Evolutionary conservation across 2,329 filamentous ascomycete genomes (phyloP).

Genomic region (Cladosporium sp.): DNA sequence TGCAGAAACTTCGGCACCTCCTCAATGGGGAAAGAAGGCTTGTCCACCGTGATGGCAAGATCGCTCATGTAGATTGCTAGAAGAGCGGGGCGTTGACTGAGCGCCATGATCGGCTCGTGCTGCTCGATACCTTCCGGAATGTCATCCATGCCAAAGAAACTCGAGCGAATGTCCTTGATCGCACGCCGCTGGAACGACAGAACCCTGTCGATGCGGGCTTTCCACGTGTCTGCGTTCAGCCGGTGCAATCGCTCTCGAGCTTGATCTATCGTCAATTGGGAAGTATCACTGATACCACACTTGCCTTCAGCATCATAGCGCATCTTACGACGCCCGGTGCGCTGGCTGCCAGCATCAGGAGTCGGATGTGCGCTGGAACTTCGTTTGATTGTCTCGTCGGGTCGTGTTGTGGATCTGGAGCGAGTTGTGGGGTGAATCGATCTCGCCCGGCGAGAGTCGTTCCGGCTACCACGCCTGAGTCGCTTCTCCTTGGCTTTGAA

Average conservation of each 20-base stretch:
- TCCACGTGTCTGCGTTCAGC: conserved; percentile 88
- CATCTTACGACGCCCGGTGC: conserved; percentile 35
- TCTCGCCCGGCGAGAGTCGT: conserved; percentile 48
- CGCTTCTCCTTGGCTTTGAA: conserved; percentile 83
- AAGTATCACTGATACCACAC: conserved; percentile 62
- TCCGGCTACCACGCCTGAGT: conserved; percentile 43
- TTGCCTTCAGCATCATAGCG: conserved; percentile 76
- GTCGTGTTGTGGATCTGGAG: conserved; percentile 25
- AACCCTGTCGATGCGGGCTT: conserved; percentile 74
- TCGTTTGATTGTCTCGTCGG: conserved; percentile 13
- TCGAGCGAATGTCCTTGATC: conserved; percentile 70
- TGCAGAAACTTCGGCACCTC: conserved; percentile 81
- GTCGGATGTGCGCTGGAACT: conserved; percentile 18
- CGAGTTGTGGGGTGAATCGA: conserved; percentile 45
- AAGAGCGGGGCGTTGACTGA: conserved; percentile 77
- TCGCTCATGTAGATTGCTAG: conserved; percentile 78
- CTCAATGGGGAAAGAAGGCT: conserved; percentile 79
- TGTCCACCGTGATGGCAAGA: conserved; percentile 78
- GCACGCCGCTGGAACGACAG: conserved; percentile 62
- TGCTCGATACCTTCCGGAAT: conserved; percentile 76
- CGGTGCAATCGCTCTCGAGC: conserved; percentile 69
- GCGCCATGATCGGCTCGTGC: conserved; percentile 74
- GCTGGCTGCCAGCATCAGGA: conserved; percentile 19
- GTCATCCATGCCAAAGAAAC: conserved; percentile 78
- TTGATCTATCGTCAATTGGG: conserved; percentile 67